phyloP scores from a whole-genome alignment of 73 alveolate genomes.

The Blepharisma stoltei region DNA sequence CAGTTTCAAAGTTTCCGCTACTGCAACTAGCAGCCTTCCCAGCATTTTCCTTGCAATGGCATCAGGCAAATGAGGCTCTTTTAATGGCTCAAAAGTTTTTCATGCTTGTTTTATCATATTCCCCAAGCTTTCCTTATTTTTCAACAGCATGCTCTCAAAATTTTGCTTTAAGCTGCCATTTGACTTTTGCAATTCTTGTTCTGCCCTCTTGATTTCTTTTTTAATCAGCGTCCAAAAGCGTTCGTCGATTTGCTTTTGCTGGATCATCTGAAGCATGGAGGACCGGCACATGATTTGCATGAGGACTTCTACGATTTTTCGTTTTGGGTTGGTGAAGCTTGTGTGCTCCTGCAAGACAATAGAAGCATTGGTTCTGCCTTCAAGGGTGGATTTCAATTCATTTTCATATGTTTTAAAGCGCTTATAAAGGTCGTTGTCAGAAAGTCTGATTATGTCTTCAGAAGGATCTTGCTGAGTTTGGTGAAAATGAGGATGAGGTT shows the following conservation, averaged over 20 bases:
- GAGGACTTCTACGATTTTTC: background rate
- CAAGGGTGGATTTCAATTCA: background rate
- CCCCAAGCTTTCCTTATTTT: background rate
- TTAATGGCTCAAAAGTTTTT: background rate
- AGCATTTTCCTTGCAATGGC: background rate
- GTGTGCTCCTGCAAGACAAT: background rate
- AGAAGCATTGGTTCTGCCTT: background rate
- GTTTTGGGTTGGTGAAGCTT: background rate
- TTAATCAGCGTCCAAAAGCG: background rate
- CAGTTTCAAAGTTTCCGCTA: background rate
- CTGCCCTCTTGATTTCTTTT: background rate
- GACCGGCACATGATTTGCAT: background rate
- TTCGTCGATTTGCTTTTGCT: background rate
- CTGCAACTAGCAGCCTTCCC: background rate
- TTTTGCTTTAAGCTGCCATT: background rate
- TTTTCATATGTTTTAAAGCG: background rate
- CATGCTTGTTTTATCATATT: background rate
- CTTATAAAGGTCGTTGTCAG: background rate
- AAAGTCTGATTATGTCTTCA: background rate
- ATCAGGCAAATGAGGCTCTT: constrained; percentile 9
- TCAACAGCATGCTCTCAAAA: background rate
- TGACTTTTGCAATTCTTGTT: background rate
- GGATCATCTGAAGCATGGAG: background rate
- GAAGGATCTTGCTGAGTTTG: background rate
- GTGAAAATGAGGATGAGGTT: background rate